Evolutionary conservation across 2,329 filamentous ascomycete species (phyloP).

Genomic region (Fusarium floridanum): DNA sequence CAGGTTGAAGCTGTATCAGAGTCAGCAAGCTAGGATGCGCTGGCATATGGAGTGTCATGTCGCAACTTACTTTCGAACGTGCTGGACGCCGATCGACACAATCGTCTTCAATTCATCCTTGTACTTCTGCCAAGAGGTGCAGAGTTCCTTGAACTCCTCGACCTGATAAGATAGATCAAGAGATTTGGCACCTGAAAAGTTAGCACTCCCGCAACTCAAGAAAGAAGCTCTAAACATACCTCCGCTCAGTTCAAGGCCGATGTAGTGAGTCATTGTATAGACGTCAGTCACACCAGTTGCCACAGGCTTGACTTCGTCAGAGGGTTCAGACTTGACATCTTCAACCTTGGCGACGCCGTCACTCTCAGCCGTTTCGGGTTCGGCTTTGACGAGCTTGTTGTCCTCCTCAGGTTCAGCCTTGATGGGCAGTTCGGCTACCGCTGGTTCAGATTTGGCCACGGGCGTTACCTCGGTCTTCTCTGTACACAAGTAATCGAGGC

Average conservation of each 20-base stretch:
- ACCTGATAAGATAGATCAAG: slow-evolving; percentile 87
- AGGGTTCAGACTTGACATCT: slow-evolving; percentile 20
- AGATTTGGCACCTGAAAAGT: slow-evolving; percentile 71
- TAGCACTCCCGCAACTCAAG: slow-evolving; percentile 40
- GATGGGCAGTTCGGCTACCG: slow-evolving; percentile 50
- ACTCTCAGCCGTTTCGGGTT: slow-evolving; percentile 47
- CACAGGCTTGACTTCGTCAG: slow-evolving; percentile 19
- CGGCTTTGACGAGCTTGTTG: slow-evolving; percentile 54
- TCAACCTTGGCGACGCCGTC: slow-evolving; percentile 43
- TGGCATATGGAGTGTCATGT: not conserved
- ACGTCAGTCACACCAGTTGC: slow-evolving; percentile 59
- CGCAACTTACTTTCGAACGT: slow-evolving; percentile 82
- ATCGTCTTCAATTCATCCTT: slow-evolving; percentile 74
- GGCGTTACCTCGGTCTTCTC: slow-evolving; percentile 56
- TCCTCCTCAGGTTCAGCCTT: slow-evolving; percentile 60
- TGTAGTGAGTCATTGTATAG: slow-evolving; percentile 94
- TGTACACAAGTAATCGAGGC: slow-evolving; percentile 59
- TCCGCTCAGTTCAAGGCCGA: slow-evolving; percentile 84
- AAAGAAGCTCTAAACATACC: slow-evolving; percentile 65
- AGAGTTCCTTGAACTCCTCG: slow-evolving; percentile 86
- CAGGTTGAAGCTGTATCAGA: slow-evolving; percentile 77
- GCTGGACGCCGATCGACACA: slow-evolving; percentile 79
- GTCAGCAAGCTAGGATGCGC: slow-evolving; percentile 23
- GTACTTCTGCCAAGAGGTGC: slow-evolving; percentile 81
- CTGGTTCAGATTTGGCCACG: slow-evolving; percentile 27